Percentiles rank a stretch among this genome's conserved stretches.
phyloP scores from a whole-genome alignment of 495 filamentous ascomycete species.

The Neurospora pannonica region DNA sequence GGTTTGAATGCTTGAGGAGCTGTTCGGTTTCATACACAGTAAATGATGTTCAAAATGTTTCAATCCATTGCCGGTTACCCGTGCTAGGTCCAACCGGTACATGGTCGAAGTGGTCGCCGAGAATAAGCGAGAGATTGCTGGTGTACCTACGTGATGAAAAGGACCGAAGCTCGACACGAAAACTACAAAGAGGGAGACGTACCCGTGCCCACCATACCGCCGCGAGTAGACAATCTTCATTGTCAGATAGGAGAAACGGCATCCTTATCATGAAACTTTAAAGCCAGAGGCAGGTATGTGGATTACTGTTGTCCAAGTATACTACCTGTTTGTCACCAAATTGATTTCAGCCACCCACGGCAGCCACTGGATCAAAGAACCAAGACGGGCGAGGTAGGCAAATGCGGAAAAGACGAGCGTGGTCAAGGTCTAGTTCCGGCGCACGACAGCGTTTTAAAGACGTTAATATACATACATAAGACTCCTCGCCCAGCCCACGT shows the following conservation, averaged over 20 bases:
- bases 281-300: neutral
- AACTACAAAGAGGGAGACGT: neutral
- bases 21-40: neutral
- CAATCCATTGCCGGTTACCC: neutral
- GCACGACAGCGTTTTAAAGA: neutral
- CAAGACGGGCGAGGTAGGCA: neutral
- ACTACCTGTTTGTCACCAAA: neutral
- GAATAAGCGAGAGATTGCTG: neutral
- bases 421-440: neutral
- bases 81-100: neutral
- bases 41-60: neutral
- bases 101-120: neutral
- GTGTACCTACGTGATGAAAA: neutral
- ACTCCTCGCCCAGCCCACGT: slow-evolving; percentile 18
- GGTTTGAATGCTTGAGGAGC: neutral
- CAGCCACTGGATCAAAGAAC: neutral
- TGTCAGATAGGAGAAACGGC: neutral
- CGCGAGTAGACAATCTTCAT: neutral
- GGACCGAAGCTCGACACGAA: neutral
- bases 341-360: neutral
- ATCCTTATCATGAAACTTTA: neutral
- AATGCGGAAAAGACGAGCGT: neutral
- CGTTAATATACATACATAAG: slow-evolving; percentile 17
- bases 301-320: neutral
- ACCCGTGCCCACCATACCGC: neutral